Percentiles rank a stretch among this genome's conserved stretches.
Conservation (phyloP, 1,139 yeast genomes). For the Pneumocystis murina region DNA sequence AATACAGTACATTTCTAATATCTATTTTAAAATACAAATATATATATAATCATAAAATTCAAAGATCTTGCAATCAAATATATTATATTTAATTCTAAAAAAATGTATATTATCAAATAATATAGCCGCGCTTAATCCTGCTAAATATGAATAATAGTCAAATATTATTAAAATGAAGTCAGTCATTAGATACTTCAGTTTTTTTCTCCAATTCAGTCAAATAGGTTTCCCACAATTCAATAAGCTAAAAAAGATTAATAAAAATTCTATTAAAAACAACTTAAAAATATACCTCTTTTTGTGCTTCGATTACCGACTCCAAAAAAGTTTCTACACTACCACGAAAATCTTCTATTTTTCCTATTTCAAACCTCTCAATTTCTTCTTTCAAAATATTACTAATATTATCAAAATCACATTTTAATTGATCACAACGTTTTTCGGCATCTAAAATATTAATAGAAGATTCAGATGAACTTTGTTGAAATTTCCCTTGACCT, state of each 20-base stretch:
- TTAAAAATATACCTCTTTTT: slow-evolving; percentile 44
- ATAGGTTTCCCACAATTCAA: slow-evolving; percentile 85
- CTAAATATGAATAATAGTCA: not conserved
- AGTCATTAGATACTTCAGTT: not conserved
- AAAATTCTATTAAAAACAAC: not conserved
- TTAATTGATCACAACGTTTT: slow-evolving; percentile 40
- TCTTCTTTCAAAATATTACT: slow-evolving; percentile 56
- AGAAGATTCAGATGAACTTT: slow-evolving; percentile 40
- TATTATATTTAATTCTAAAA: not conserved
- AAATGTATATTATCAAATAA: not conserved
- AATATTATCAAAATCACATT: slow-evolving; percentile 44
- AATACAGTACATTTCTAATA: not conserved
- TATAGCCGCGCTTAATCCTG: not conserved
- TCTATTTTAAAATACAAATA: not conserved
- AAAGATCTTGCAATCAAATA: not conserved
- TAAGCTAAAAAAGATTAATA: slow-evolving; percentile 25
- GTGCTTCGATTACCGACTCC: slow-evolving; percentile 83
- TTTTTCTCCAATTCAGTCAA: not conserved
- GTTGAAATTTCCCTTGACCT: slow-evolving; percentile 43
- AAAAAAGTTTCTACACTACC: slow-evolving; percentile 79
- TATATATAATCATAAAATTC: not conserved
- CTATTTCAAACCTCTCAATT: slow-evolving; percentile 53
- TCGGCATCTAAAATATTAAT: slow-evolving; percentile 47
- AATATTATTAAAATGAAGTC: not conserved
- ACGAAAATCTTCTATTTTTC: slow-evolving; percentile 71